Evolutionary conservation across 345 rosid genomes (phyloP).

Genomic region (Salix suchowensis): DNA sequence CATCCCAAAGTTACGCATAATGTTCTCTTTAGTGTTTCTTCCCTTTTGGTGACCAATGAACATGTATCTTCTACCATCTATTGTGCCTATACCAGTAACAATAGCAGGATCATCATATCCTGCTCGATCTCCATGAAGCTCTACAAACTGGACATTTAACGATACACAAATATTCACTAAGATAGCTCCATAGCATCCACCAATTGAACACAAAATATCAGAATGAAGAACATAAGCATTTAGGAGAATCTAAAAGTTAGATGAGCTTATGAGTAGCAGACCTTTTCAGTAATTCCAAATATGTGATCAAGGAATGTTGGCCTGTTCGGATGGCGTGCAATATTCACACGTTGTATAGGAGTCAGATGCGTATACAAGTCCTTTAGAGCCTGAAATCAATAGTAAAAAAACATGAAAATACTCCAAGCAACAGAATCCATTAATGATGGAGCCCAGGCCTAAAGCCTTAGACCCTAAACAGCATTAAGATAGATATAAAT

Average conservation of each 20-base stretch:
- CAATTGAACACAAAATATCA: not conserved
- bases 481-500: constrained; percentile 7
- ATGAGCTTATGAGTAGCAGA: constrained; percentile 23
- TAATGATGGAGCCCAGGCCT: not conserved
- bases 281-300: constrained; percentile 89
- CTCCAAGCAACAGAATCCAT: constrained; percentile 6
- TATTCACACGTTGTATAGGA: constrained; percentile 88
- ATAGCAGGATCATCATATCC: constrained; percentile 99
- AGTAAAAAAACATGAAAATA: constrained; percentile 5
- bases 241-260: constrained; percentile 1
- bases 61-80: constrained; percentile 81
- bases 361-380: constrained; percentile 71
- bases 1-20: constrained; percentile 96
- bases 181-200: constrained; percentile 1
- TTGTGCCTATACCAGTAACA: constrained; percentile 90
- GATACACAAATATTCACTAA: constrained; percentile 10
- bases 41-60: constrained; percentile 99
- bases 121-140: constrained; percentile 96
- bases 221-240: not conserved
- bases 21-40: constrained; percentile 95
- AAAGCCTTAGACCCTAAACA: not conserved
- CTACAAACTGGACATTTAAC: constrained; percentile 62
- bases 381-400: constrained; percentile 61
- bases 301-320: constrained; percentile 98
- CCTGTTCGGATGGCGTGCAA: constrained; percentile 94